phyloP scores from a whole-genome alignment of 768 basidiomycete genomes.

The Xanthoconium stramineum region DNA sequence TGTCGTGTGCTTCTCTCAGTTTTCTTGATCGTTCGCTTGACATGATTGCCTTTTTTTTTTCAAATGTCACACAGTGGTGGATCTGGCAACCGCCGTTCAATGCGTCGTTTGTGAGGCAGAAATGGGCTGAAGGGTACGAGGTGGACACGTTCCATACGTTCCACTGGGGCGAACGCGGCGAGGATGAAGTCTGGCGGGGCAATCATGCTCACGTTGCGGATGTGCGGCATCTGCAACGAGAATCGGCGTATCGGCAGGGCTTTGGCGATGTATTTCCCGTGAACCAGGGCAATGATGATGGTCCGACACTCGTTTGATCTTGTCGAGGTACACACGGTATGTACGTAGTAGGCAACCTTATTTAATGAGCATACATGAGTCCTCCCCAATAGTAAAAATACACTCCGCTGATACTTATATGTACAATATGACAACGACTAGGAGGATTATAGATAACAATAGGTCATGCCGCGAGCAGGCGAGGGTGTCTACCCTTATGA shows the following conservation, averaged over 20 bases:
- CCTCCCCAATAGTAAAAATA: neutral
- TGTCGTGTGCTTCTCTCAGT: conserved; percentile 6
- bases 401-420: neutral
- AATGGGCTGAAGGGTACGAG: conserved; percentile 45
- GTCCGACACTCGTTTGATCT: neutral
- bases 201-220: conserved; percentile 35
- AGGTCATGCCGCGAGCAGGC: neutral
- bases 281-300: neutral
- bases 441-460: conserved; percentile 7
- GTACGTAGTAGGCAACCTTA: no score
- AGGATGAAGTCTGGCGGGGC: conserved; percentile 35
- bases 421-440: neutral
- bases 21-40: neutral
- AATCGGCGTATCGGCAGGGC: conserved; percentile 40
- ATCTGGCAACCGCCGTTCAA: conserved; percentile 46
- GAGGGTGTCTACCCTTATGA: conserved; percentile 10
- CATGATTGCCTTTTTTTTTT: neutral
- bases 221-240: conserved; percentile 33
- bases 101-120: conserved; percentile 42
- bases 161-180: conserved; percentile 43
- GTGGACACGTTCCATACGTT: conserved; percentile 53
- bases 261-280: conserved; percentile 27
- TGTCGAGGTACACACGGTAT: neutral
- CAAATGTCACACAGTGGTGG: conserved; percentile 38
- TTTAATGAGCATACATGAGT: neutral